Evolutionary conservation across 441 rosid genomes (phyloP).

Genomic region (Kokia cookei): DNA sequence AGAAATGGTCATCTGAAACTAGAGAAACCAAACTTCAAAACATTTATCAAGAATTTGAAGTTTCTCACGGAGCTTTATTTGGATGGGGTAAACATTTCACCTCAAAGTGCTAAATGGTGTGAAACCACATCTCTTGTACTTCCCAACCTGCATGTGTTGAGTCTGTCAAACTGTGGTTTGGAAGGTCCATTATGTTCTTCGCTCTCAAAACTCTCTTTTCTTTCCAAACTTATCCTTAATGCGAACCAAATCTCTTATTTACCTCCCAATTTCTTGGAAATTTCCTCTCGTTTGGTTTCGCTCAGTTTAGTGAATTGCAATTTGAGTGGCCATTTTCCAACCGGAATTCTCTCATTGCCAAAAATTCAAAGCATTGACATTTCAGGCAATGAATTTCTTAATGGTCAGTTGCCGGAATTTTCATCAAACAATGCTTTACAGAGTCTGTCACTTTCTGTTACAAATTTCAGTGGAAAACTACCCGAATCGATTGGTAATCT

Average conservation of each 20-base stretch:
- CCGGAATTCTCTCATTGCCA: not conserved
- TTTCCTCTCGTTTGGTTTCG: no score
- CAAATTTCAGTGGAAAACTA: not conserved
- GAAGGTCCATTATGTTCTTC: not conserved
- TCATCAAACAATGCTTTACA: no score
- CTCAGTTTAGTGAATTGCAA: no score
- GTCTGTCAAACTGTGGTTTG: not conserved
- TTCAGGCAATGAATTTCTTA: rapidly evolving
- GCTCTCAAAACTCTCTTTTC: not conserved
- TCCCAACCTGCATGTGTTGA: not conserved
- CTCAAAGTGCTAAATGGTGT: not conserved
- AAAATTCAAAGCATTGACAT: not conserved
- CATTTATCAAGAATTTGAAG: not conserved
- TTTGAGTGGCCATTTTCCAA: not conserved
- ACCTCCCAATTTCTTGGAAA: no score
- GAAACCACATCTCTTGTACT: not conserved
- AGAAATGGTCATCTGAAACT: not conserved
- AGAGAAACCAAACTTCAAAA: slow-evolving; percentile 3
- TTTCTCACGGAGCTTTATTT: not conserved
- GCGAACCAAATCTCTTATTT: no score
- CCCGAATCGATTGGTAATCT: not conserved
- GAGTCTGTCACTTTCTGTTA: no score
- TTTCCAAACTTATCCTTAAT: no score
- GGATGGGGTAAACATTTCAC: not conserved
- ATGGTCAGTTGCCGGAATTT: not conserved